Percentiles rank a stretch among this genome's conserved stretches.
phyloP scores from a whole-genome alignment of 169 alveolate genomes.

The Plasmodium chabaudi region DNA sequence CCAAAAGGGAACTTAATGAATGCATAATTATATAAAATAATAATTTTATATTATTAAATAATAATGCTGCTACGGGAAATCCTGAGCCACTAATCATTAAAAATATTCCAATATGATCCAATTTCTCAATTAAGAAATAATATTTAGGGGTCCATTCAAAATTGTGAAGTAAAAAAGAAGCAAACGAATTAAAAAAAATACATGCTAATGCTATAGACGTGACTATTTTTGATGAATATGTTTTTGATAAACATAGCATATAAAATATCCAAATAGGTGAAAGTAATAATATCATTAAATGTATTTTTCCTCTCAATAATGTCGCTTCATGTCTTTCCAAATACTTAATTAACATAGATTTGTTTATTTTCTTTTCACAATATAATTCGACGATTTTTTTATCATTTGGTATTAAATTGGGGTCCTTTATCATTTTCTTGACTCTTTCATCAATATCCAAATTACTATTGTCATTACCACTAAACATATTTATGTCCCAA shows the following conservation, averaged over 20 bases:
- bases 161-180: constrained; percentile 65
- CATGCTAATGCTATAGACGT: constrained; percentile 53
- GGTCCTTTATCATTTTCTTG: background rate
- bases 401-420: constrained; percentile 32
- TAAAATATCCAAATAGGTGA: constrained; percentile 80
- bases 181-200: constrained; percentile 62
- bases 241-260: constrained; percentile 51
- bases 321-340: constrained; percentile 75
- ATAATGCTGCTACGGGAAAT: constrained; percentile 72
- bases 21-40: constrained; percentile 69
- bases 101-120: constrained; percentile 79
- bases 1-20: constrained; percentile 75
- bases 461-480: background rate
- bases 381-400: constrained; percentile 33
- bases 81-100: constrained; percentile 85
- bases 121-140: constrained; percentile 22
- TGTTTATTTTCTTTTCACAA: constrained; percentile 54
- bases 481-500: background rate
- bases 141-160: constrained; percentile 79
- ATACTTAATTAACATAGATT: constrained; percentile 52
- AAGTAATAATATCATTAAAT: constrained; percentile 74
- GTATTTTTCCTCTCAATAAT: constrained; percentile 80
- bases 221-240: constrained; percentile 23
- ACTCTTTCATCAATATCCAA: constrained; percentile 2
- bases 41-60: constrained; percentile 53